Conservation (phyloP, 257 asterid species). For the Gentiana straminea region DNA sequence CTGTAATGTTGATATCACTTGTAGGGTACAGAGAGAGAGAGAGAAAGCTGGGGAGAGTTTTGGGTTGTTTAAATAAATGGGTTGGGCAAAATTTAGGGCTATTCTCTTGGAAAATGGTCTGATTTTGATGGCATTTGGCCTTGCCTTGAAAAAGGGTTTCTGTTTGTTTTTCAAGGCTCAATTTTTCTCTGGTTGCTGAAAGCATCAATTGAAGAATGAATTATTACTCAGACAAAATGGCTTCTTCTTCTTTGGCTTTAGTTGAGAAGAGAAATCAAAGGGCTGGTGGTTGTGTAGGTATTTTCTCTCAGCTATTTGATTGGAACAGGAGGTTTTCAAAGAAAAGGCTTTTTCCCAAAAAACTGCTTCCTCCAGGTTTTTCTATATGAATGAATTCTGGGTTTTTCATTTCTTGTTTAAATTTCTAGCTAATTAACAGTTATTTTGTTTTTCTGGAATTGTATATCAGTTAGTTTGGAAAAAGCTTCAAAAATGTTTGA, state of each 20-base stretch:
- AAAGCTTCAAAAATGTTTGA: slow-evolving; percentile 66
- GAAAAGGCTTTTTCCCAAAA: slow-evolving; percentile 73
- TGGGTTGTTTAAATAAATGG: slow-evolving; percentile 4
- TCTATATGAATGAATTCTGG: slow-evolving; percentile 1
- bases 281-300: slow-evolving; percentile 83
- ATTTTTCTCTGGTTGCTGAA: neutral
- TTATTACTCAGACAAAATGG: slow-evolving; percentile 40
- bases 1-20: slow-evolving; percentile 1
- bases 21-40: slow-evolving; percentile 4
- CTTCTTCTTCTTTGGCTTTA: slow-evolving; percentile 38
- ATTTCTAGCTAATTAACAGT: no score
- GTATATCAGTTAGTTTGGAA: slow-evolving; percentile 45
- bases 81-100: neutral
- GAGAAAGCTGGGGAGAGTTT: neutral
- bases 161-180: slow-evolving; percentile 5
- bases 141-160: slow-evolving; percentile 3
- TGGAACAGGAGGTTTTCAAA: slow-evolving; percentile 87
- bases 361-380: slow-evolving; percentile 79
- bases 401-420: neutral
- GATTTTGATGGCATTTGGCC: slow-evolving; percentile 12
- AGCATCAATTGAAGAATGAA: slow-evolving; percentile 38
- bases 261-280: slow-evolving; percentile 76
- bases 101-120: slow-evolving; percentile 6
- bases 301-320: slow-evolving; percentile 79
- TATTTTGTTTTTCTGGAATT: slow-evolving; percentile 5